Evolutionary conservation across 805 yeast species (phyloP), one percentile per base, ranked within the genome.

Genomic region (Lipomyces chichibuensis): DNA sequence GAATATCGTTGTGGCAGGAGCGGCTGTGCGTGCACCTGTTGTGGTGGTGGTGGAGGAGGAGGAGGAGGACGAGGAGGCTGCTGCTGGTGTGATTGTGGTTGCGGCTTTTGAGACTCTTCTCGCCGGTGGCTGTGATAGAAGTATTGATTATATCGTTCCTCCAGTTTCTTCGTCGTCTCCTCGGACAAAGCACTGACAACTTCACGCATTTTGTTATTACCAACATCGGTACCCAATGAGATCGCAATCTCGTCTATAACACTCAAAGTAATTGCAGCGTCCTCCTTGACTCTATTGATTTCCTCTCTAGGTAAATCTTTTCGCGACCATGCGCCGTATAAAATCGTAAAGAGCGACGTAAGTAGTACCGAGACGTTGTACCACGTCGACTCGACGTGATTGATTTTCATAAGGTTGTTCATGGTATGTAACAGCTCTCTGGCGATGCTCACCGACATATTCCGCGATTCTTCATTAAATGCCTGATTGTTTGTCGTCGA

Each of bases 281-380:
- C 71, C 29, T 63, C 62, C 46, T 65, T 65, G 8, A 68, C 60
- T 14, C 39, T 55, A 23, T 29, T 35, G 57, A 68, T 65, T 32
- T 68, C 71, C n/a, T 60, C 67, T 14, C 27, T 13, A 7, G 63
- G 25, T 9, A 68, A 57, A 23, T 55, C 58, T 25, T 27, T 43
- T 51, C n/a, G 49, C 35, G 69, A 29, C 71, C 71, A 68, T 17
- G 65, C 67, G 27, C 67, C 69, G 46, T 68, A 68, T 20, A 68
- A 63, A 32, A 68, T 62, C 35, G 69, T 65, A 14, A 65, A 62
- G 14, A 65, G 56, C 27, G 71, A 43, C 33, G 67, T 63, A 2
- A 68, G 62, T 52, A 65, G 27, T 7, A 63, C 51, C 25, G 60
- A 43, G 20, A 60, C 59, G 55, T 68, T 62, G 51, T 55, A 64